Percentiles rank a stretch among this genome's conserved stretches.
phyloP scores from a whole-genome alignment of 805 yeast species.

The Henningerozyma blattae region DNA sequence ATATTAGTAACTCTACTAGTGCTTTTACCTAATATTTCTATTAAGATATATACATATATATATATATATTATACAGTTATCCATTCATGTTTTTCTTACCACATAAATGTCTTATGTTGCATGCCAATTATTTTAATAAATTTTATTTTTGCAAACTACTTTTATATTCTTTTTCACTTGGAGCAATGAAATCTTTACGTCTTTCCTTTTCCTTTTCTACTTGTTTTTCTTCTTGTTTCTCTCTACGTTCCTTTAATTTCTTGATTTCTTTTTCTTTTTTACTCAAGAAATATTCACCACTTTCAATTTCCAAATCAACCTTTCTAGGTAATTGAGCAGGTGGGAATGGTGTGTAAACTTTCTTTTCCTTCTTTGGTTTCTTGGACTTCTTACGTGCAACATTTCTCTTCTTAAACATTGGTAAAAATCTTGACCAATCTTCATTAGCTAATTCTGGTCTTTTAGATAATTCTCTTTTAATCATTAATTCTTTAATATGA shows the following conservation, averaged over 20 bases:
- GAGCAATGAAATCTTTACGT: constrained; percentile 72
- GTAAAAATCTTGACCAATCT: constrained; percentile 94
- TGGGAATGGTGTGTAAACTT: constrained; percentile 96
- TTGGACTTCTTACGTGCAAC: constrained; percentile 87
- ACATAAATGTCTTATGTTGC: too few relatives aligned
- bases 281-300: constrained; percentile 95
- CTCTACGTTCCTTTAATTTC: constrained; percentile 64
- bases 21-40: too few relatives aligned
- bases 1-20: too few relatives aligned
- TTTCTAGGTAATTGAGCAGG: constrained; percentile 95
- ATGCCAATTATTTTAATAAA: too few relatives aligned
- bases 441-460: constrained; percentile 92
- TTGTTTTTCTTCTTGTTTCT: constrained; percentile 62
- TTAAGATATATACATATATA: too few relatives aligned
- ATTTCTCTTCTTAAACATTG: constrained; percentile 91
- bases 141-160: constrained; percentile 19
- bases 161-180: constrained; percentile 56
- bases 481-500: constrained; percentile 94
- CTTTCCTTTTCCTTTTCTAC: constrained; percentile 57
- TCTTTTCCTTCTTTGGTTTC: constrained; percentile 47
- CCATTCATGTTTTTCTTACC: too few relatives aligned
- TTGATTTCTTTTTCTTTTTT: constrained; percentile 68
- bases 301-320: constrained; percentile 92
- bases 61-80: too few relatives aligned
- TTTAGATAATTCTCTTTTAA: constrained; percentile 86